These are phyloP conservation scores for Irpex lacteus DNA, from an alignment of 1,284 basidiomycete genomes.

Conservation along the genomic window DNA sequence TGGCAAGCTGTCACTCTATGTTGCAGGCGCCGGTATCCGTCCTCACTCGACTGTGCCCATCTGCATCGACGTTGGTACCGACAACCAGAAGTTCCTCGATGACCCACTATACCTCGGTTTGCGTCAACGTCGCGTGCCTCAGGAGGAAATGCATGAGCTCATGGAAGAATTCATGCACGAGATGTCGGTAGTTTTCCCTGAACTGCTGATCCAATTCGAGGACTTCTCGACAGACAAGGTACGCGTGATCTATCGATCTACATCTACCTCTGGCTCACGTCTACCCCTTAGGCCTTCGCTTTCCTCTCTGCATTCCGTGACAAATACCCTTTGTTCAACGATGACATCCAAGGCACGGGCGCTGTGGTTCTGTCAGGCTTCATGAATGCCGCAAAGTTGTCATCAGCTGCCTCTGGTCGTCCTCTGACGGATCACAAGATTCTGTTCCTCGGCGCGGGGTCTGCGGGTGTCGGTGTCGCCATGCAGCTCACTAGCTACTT, in stretches of 20 bases:
- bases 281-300: conserved; percentile 54
- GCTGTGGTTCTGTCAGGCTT: conserved; percentile 92
- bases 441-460: conserved; percentile 89
- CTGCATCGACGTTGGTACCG: conserved; percentile 84
- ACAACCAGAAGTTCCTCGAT: conserved; percentile 78
- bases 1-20: conserved; percentile 90
- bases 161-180: conserved; percentile 94
- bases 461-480: conserved; percentile 87
- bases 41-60: conserved; percentile 87
- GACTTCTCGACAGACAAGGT: conserved; percentile 83
- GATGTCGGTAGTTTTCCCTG: conserved; percentile 73
- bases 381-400: conserved; percentile 82
- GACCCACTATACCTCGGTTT: conserved; percentile 92
- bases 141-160: conserved; percentile 72
- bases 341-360: conserved; percentile 79
- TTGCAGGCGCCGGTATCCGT: conserved; percentile 86
- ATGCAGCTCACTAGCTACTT: conserved; percentile 90
- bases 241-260: neutral
- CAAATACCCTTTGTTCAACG: conserved; percentile 85
- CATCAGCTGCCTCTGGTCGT: conserved; percentile 67
- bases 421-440: conserved; percentile 79
- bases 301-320: conserved; percentile 77
- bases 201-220: conserved; percentile 91
- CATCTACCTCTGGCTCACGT: neutral
- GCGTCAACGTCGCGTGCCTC: conserved; percentile 65